These are phyloP conservation scores for Arthrobotrys iridis DNA, from an alignment of 2,329 filamentous ascomycete species.

Conservation along the genomic window DNA sequence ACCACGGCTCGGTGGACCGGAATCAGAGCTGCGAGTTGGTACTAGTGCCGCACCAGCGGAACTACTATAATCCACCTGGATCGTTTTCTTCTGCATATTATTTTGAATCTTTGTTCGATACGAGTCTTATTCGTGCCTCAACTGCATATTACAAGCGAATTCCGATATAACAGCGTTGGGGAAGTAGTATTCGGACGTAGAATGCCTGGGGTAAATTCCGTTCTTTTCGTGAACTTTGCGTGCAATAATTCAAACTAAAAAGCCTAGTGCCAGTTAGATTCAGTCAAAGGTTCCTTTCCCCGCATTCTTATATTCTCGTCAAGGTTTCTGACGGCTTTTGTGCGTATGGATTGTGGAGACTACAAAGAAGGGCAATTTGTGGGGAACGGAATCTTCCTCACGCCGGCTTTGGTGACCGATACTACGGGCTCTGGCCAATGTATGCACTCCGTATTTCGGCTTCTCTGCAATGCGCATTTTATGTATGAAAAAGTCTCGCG, in stretches of 20 bases:
- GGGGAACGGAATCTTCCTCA: slow-evolving; percentile 29
- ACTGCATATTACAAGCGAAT: slow-evolving; percentile 1
- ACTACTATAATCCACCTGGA: slow-evolving; percentile 34
- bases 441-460: slow-evolving; percentile 21
- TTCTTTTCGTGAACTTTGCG: slow-evolving; percentile 2
- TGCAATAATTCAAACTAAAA: slow-evolving; percentile 9
- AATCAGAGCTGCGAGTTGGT: slow-evolving; percentile 25
- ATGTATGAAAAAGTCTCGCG: not conserved
- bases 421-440: slow-evolving; percentile 24
- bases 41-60: slow-evolving; percentile 44
- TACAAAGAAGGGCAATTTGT: slow-evolving; percentile 27
- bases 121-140: slow-evolving; percentile 2
- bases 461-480: not conserved
- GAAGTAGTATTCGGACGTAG: not conserved
- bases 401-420: slow-evolving; percentile 5
- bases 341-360: slow-evolving; percentile 25
- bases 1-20: slow-evolving; percentile 46
- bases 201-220: slow-evolving; percentile 14
- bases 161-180: slow-evolving; percentile 13
- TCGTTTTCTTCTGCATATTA: slow-evolving; percentile 2
- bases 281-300: slow-evolving; percentile 7
- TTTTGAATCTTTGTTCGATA: not conserved
- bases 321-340: slow-evolving; percentile 6
- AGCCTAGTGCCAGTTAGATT: slow-evolving; percentile 2
- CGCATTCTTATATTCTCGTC: slow-evolving; percentile 23